These are phyloP conservation scores for Penicillium flavigenum DNA, from an alignment of 495 filamentous ascomycete species.

Conservation along the genomic window DNA sequence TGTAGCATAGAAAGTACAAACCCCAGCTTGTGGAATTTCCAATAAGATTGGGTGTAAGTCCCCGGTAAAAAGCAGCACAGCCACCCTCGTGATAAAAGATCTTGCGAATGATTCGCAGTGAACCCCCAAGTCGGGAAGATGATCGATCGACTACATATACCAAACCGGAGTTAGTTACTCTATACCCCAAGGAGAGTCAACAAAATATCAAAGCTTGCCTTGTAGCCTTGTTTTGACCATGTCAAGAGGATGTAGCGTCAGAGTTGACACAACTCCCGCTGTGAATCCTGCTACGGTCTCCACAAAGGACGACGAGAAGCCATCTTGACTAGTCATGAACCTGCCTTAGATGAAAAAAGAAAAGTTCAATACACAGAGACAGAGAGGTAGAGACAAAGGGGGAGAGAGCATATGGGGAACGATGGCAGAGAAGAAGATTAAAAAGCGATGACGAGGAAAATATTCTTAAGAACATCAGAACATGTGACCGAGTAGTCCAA, in stretches of 20 bases:
- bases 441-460: neutral
- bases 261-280: slow-evolving; percentile 80
- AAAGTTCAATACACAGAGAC: neutral
- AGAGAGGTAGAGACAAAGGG: neutral
- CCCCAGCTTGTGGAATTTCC: slow-evolving; percentile 92
- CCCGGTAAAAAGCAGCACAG: slow-evolving; percentile 75
- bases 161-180: neutral
- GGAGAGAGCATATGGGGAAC: neutral
- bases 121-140: slow-evolving; percentile 48
- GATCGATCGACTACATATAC: slow-evolving; percentile 42
- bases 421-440: neutral
- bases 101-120: slow-evolving; percentile 53
- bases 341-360: neutral
- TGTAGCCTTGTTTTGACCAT: slow-evolving; percentile 95
- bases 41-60: slow-evolving; percentile 82
- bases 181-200: neutral
- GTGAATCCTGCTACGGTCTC: slow-evolving; percentile 89
- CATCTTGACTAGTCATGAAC: slow-evolving; percentile 51
- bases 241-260: slow-evolving; percentile 73
- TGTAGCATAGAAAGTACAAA: slow-evolving; percentile 80
- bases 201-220: slow-evolving; percentile 45
- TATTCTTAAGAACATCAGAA: neutral
- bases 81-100: slow-evolving; percentile 59
- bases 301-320: slow-evolving; percentile 71
- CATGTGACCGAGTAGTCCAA: neutral